phyloP scores from a whole-genome alignment of 345 rosid species.

The Gossypium anomalum region DNA sequence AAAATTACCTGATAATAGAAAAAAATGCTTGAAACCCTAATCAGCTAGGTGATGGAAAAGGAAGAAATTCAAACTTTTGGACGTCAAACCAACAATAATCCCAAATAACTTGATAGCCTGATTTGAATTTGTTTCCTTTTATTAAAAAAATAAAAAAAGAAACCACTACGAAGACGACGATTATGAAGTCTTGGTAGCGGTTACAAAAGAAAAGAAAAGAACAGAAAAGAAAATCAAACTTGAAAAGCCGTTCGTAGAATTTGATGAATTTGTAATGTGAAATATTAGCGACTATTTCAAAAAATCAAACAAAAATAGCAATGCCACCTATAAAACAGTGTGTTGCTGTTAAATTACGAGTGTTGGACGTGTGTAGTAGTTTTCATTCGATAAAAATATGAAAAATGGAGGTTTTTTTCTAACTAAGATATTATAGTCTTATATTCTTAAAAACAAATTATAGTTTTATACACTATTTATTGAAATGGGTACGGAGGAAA shows the following conservation, averaged over 20 bases:
- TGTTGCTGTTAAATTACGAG: background rate
- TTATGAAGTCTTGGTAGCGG: background rate
- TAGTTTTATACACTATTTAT: too few species aligned
- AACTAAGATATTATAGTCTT: too few species aligned
- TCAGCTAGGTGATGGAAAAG: conserved; percentile 53
- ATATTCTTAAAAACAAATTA: too few species aligned
- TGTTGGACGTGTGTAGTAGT: too few species aligned
- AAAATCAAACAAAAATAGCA: background rate
- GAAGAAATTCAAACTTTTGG: conserved; percentile 67
- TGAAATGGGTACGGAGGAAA: too few species aligned
- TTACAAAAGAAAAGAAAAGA: background rate
- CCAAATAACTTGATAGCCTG: conserved; percentile 42
- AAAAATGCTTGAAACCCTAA: conserved; percentile 48
- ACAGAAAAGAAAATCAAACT: background rate
- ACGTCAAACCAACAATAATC: conserved; percentile 32
- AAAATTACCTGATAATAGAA: conserved; percentile 24
- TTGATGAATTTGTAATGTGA: background rate
- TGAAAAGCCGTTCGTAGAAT: background rate
- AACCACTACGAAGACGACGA: conserved; percentile 8
- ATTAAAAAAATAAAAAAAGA: background rate
- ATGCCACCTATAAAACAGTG: background rate
- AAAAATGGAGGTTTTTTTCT: too few species aligned
- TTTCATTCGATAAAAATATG: too few species aligned
- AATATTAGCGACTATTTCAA: background rate
- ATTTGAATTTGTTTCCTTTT: background rate